Evolutionary conservation across 2,329 filamentous ascomycete genomes (phyloP).

Genomic region (Trichoderma guizhouense): DNA sequence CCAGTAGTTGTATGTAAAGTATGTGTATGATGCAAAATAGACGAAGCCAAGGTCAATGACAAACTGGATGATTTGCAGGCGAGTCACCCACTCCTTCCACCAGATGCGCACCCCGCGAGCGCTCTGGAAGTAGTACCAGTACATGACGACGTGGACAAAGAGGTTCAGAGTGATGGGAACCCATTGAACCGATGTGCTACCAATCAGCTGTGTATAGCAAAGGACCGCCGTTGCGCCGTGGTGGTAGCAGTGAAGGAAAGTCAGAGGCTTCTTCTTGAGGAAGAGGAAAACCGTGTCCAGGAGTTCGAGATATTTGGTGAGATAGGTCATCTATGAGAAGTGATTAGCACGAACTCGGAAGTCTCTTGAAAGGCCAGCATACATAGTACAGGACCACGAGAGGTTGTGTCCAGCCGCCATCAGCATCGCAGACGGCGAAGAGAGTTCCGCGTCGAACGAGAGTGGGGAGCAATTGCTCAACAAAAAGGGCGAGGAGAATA

Average conservation of each 20-base stretch:
- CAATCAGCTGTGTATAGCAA: conserved; percentile 85
- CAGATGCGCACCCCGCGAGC: conserved; percentile 83
- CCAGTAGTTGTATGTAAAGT: conserved; percentile 71
- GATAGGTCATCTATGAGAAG: conserved; percentile 71
- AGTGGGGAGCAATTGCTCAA: conserved; percentile 77
- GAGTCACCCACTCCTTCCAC: conserved; percentile 96
- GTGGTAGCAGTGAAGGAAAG: conserved; percentile 92
- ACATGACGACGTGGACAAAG: conserved; percentile 86
- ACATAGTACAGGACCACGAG: conserved; percentile 87
- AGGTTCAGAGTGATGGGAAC: conserved; percentile 80
- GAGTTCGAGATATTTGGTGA: conserved; percentile 86
- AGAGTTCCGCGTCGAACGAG: conserved; percentile 72
- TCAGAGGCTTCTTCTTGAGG: conserved; percentile 91
- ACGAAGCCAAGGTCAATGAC: conserved; percentile 77
- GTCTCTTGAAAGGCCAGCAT: conserved; percentile 33
- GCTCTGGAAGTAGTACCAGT: conserved; percentile 97
- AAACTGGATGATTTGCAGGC: conserved; percentile 85
- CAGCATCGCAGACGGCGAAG: conserved; percentile 67
- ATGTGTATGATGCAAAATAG: conserved; percentile 77
- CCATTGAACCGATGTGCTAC: conserved; percentile 81
- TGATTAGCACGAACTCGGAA: conserved; percentile 14
- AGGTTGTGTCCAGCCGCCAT: conserved; percentile 75
- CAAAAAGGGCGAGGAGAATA: conserved; percentile 68
- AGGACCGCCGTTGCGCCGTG: conserved; percentile 84
- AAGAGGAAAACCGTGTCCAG: conserved; percentile 86